These are phyloP conservation scores for Kingdonia uniflora DNA, from an alignment of 164 flowering plant genomes.

Conservation along the genomic window DNA sequence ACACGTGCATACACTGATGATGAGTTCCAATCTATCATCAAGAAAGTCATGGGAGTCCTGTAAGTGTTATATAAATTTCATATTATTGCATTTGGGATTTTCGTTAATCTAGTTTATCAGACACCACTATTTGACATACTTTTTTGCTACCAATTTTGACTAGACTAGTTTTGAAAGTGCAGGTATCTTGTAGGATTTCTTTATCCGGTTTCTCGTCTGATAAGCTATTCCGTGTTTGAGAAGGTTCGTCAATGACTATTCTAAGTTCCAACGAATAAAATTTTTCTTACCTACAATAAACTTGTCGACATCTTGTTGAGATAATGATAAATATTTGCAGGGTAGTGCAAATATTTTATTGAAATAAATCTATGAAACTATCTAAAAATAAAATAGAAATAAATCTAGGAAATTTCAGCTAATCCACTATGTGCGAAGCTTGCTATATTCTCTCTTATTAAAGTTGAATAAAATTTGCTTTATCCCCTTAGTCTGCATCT, in stretches of 20 bases:
- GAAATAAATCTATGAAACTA: too few relatives aligned
- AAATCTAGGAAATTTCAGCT: too few relatives aligned
- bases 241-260: constrained; percentile 44
- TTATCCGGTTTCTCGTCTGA: constrained; percentile 86
- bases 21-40: constrained; percentile 87
- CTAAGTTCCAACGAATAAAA: too few relatives aligned
- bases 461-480: too few relatives aligned
- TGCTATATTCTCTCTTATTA: too few relatives aligned
- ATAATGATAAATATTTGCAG: too few relatives aligned
- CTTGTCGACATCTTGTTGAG: too few relatives aligned
- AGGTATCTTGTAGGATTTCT: constrained; percentile 95
- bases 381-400: too few relatives aligned
- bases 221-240: constrained; percentile 87
- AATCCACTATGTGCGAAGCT: too few relatives aligned
- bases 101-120: neutral
- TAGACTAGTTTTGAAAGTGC: constrained; percentile 19
- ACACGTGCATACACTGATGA: constrained; percentile 95
- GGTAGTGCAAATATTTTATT: too few relatives aligned
- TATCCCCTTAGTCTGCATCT: too few relatives aligned
- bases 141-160: constrained; percentile 1
- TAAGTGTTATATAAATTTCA: constrained; percentile 27
- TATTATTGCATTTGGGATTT: neutral
- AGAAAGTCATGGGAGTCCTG: constrained; percentile 93
- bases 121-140: neutral
- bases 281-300: too few relatives aligned